Base-by-base conservation (phyloP, 176 grass and related monocot species). In the Aegilops speltoides region DNA sequence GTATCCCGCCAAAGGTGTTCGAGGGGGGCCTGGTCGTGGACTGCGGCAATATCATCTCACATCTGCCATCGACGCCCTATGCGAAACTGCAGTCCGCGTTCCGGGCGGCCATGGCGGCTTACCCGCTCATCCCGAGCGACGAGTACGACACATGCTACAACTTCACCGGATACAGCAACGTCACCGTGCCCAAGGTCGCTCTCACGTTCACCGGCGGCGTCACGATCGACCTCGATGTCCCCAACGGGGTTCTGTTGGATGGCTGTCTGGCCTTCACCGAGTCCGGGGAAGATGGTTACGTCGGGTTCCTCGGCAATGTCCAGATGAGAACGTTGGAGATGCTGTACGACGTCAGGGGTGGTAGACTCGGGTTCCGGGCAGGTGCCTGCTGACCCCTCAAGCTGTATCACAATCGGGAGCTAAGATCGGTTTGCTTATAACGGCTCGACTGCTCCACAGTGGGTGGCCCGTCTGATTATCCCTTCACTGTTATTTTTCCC, bases 291-390 rank as follows among this genome's bases (percentile, higher is more conserved):
- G 80, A 80, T 11, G 10, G 4, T 50, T 36, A 56, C 26, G 1
- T 72, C 0, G 85, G 86, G 8, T 80, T 93, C 14, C 26, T 95
- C 1, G 95, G 91, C 28, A 97, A 90, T n/a, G 84, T 97, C 5
- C 48, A 46, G 88, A 97, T 19, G 90, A 95, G 76, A 87, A 90
- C 82, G 0, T 46, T 95, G 5, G 89, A 93, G 68, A 89, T 95
- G 36, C 22, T 97, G 6, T 95, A 90, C 52, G 77, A 89, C 19
- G 36, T 48, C 3, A 22, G 71, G 16, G 7, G 60, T n/a, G 73
- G 87, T 15, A 89, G 34, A 81, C 33, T 94, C 4, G 90, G 89
- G 45, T 94, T 97, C 40, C 41, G 88, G 12, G 36, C 89, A 0
- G 88, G 64, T 25, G 87, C 74, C 4, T 97, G 80, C 63, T 88